Conservation (phyloP, 2,329 filamentous ascomycete genomes). For the Beauveria sp. region DNA sequence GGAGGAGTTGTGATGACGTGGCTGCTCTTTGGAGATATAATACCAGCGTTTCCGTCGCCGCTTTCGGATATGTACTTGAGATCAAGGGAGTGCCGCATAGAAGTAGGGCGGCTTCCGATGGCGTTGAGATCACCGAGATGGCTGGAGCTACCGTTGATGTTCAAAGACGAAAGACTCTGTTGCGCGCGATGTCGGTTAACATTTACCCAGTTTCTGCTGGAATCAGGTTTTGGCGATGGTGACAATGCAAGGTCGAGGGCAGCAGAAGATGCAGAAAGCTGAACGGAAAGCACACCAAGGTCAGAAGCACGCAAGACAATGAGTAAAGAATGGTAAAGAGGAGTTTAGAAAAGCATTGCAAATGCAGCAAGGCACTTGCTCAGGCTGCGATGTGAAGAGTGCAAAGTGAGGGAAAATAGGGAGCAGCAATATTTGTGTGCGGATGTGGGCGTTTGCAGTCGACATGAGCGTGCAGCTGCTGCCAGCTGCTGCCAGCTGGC, state of each 20-base stretch:
- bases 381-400: background rate
- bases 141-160: conserved; percentile 24
- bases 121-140: conserved; percentile 39
- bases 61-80: conserved; percentile 43
- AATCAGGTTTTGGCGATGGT: conserved; percentile 56
- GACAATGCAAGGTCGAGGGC: conserved; percentile 72
- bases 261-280: conserved; percentile 75
- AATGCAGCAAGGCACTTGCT: background rate
- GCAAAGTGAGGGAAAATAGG: background rate
- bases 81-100: conserved; percentile 52
- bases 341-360: background rate
- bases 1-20: conserved; percentile 55
- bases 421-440: background rate
- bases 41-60: conserved; percentile 28
- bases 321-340: background rate
- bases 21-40: conserved; percentile 40
- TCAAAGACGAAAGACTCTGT: conserved; percentile 48
- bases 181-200: conserved; percentile 63
- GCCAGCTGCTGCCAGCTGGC: conserved; percentile 5
- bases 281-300: conserved; percentile 26
- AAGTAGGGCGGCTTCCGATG: conserved; percentile 40
- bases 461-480: background rate
- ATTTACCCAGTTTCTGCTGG: conserved; percentile 49
- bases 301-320: conserved; percentile 25
- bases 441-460: background rate